These are phyloP conservation scores for Pseudocercospora pini-densiflorae DNA, from an alignment of 2,329 filamentous ascomycete species.

Conservation along the genomic window DNA sequence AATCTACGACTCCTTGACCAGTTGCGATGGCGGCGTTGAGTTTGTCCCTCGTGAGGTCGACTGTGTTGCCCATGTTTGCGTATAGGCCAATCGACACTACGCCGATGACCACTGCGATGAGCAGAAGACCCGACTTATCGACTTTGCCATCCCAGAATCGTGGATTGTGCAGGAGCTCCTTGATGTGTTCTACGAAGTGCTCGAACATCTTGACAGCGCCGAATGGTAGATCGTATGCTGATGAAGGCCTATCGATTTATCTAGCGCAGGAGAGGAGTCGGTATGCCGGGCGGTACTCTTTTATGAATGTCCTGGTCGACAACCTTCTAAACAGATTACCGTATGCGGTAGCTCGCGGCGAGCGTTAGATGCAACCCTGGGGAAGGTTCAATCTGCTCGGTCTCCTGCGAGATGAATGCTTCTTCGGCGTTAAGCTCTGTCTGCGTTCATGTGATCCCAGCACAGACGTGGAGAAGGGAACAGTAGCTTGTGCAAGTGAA, in stretches of 20 bases:
- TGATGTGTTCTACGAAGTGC: constrained; percentile 6
- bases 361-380: neutral
- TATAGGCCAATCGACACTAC: constrained; percentile 33
- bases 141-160: constrained; percentile 11
- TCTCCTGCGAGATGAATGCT: neutral
- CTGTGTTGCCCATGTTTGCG: constrained; percentile 31
- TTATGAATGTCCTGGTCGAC: neutral
- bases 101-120: constrained; percentile 32
- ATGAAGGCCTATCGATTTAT: neutral
- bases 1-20: constrained; percentile 27
- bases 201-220: neutral
- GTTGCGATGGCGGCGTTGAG: constrained; percentile 29
- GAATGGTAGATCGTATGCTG: neutral
- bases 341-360: neutral
- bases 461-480: neutral
- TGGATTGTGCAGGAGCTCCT: constrained; percentile 6
- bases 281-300: neutral
- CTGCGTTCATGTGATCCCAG: neutral
- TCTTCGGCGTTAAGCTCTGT: neutral
- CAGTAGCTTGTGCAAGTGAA: neutral
- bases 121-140: constrained; percentile 29
- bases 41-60: constrained; percentile 22
- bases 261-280: neutral
- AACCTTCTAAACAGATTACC: constrained; percentile 2
- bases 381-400: neutral